These are phyloP conservation scores for Peronospora farinosa DNA, from an alignment of 352 stramenopile species.

Conservation along the genomic window DNA sequence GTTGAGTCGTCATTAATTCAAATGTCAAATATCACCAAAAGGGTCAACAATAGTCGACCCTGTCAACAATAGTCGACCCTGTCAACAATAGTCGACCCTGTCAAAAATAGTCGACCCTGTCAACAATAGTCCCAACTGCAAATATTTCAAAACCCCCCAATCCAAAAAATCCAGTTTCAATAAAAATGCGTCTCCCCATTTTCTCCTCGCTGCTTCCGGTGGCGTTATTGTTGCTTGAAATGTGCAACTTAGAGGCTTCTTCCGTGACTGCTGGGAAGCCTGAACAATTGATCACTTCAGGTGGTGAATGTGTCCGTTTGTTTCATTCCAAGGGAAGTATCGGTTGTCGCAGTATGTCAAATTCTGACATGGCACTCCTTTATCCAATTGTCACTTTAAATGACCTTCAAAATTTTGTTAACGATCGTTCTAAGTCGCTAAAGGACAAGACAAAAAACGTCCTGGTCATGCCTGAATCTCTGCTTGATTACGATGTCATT, in stretches of 20 bases:
- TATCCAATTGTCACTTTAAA: constrained; percentile 38
- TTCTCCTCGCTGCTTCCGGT: constrained; percentile 14
- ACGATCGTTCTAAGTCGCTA: constrained; percentile 18
- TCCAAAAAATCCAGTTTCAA: constrained; percentile 2
- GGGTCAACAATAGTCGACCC: too few species aligned
- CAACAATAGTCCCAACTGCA: neutral
- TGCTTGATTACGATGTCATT: constrained; percentile 42
- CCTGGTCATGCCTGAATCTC: constrained; percentile 56
- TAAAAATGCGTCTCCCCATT: constrained; percentile 20
- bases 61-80: too few species aligned
- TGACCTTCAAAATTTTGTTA: constrained; percentile 45
- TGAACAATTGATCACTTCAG: constrained; percentile 52
- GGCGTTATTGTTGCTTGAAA: constrained; percentile 15
- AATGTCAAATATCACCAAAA: constrained; percentile 1
- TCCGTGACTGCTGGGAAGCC: constrained; percentile 58
- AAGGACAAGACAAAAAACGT: constrained; percentile 40
- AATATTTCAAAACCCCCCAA: neutral
- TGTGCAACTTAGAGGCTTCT: constrained; percentile 25
- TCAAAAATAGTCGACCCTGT: too few species aligned
- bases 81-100: too few species aligned
- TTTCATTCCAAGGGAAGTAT: constrained; percentile 68
- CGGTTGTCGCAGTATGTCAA: constrained; percentile 53
- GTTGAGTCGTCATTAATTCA: constrained; percentile 1
- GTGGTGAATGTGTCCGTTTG: constrained; percentile 67
- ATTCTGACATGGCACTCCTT: constrained; percentile 48